Evolutionary conservation across 352 stramenopile genomes (phyloP).

Genomic region (Hyaloperonospora arabidopsidis): DNA sequence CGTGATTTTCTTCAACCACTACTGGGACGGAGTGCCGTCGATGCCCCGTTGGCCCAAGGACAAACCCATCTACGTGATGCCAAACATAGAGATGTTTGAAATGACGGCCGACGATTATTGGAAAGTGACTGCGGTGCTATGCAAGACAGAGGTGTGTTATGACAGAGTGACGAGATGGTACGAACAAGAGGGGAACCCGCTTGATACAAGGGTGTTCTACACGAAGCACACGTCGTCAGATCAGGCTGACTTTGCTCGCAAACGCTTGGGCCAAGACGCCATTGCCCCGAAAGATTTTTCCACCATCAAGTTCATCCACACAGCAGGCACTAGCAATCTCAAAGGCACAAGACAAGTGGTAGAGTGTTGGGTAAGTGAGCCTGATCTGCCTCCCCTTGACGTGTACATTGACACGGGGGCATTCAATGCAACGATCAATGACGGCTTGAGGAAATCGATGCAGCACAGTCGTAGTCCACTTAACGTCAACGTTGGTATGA

Average conservation of each 20-base stretch:
- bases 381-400: conserved; percentile 36
- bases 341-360: conserved; percentile 48
- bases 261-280: conserved; percentile 11
- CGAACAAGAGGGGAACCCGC: conserved; percentile 36
- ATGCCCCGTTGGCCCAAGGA: conserved; percentile 19
- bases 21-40: conserved; percentile 29
- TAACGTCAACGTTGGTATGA: conserved; percentile 20
- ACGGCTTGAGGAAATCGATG: conserved; percentile 12
- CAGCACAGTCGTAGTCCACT: conserved; percentile 20
- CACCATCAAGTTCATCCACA: conserved; percentile 40
- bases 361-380: conserved; percentile 42
- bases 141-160: conserved; percentile 47
- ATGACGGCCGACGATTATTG: conserved; percentile 40
- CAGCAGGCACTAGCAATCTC: conserved; percentile 32
- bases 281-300: conserved; percentile 34
- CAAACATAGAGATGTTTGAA: conserved; percentile 56
- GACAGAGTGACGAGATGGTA: conserved; percentile 39
- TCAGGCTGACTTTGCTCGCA: conserved; percentile 19
- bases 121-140: conserved; percentile 43
- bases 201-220: conserved; percentile 31
- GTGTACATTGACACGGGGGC: conserved; percentile 26
- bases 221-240: conserved; percentile 48
- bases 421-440: conserved; percentile 19
- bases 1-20: conserved; percentile 55
- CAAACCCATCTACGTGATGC: conserved; percentile 44